phyloP scores from a whole-genome alignment of 1,284 basidiomycete genomes.

The Pseudozyma pruni region DNA sequence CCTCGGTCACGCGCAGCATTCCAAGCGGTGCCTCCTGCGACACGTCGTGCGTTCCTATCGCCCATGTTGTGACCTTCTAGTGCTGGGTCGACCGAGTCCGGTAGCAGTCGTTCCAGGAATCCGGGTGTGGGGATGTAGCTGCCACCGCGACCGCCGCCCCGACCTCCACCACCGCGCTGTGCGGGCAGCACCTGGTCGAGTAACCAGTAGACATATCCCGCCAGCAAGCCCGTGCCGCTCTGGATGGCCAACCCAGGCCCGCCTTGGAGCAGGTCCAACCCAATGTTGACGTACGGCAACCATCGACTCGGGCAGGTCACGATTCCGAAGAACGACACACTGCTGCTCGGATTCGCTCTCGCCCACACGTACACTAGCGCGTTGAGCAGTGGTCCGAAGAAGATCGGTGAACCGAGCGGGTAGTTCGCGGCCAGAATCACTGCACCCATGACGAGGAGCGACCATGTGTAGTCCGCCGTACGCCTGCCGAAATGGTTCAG shows the following conservation, averaged over 20 bases:
- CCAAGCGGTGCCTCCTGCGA: constrained; percentile 40
- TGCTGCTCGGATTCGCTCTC: constrained; percentile 44
- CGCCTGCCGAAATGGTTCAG: constrained; percentile 48
- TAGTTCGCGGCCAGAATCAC: constrained; percentile 72
- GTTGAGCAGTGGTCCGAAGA: constrained; percentile 77
- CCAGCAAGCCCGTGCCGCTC: constrained; percentile 77
- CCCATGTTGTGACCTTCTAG: constrained; percentile 40
- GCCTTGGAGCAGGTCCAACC: constrained; percentile 76
- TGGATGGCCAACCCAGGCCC: constrained; percentile 75
- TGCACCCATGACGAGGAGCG: constrained; percentile 48
- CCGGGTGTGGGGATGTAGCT: constrained; percentile 42
- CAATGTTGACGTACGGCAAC: constrained; percentile 77
- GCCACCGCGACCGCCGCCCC: constrained; percentile 28
- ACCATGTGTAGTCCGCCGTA: constrained; percentile 60
- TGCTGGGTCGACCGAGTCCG: constrained; percentile 55
- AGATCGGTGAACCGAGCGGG: constrained; percentile 74
- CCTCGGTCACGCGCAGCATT: constrained; percentile 37
- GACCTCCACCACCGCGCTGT: constrained; percentile 23
- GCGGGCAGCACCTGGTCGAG: constrained; percentile 32
- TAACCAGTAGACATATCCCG: constrained; percentile 75
- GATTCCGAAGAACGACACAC: constrained; percentile 57
- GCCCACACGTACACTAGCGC: constrained; percentile 70
- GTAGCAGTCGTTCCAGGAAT: constrained; percentile 34
- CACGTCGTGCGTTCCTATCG: constrained; percentile 42
- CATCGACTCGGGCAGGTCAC: constrained; percentile 74